Evolutionary conservation across 306 rosid species (phyloP), one percentile per base, ranked within the genome.

Genomic region (Prinsepia uniflora): DNA sequence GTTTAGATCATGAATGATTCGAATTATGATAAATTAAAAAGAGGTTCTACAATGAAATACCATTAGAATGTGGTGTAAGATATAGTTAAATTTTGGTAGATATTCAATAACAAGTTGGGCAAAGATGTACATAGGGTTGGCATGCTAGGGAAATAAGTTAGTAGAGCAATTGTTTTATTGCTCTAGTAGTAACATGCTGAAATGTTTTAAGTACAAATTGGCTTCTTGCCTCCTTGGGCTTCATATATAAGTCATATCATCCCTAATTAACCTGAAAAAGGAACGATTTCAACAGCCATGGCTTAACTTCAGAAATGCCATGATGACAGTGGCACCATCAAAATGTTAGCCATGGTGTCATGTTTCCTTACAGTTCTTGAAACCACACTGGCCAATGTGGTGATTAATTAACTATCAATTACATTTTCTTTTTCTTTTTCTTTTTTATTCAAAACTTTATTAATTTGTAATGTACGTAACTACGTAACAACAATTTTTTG

Each of bases 321-420:
- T 41, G 4, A 64, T 30, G 36, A 30, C 36, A 30, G 3, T 30
- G 36, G 36, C 64, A 22, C 22, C 68, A 7, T 70, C 10, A 46
- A 46, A 40, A 57, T 55, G 55, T 30, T 80, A 41, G 55, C 57
- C 18, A 15, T 50, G 46, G n/a, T 34, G 45, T 58, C 69, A 18
- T 73, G 78, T 47, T 46, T 63, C 14, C 44, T 56, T 43, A 49
- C 67, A 64, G 12, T 34, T 5, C 18, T 70, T 48, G 63, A 79
- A 58, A 42, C 69, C 57, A 18, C 77, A 7, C 11, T 30, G 19
- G 80, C 80, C 39, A 0, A 54, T 11, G 82, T 68, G 63, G 68
- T 61, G 13, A 46, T 15, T 17, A n/a, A 8, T 9, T 59, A n/a
- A 1, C 39, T 58, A 30, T 17, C 2, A 13, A 17, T 47, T 47